These are phyloP conservation scores for Avena eriantha DNA, from an alignment of 176 grass and related monocot species.

Conservation along the genomic window DNA sequence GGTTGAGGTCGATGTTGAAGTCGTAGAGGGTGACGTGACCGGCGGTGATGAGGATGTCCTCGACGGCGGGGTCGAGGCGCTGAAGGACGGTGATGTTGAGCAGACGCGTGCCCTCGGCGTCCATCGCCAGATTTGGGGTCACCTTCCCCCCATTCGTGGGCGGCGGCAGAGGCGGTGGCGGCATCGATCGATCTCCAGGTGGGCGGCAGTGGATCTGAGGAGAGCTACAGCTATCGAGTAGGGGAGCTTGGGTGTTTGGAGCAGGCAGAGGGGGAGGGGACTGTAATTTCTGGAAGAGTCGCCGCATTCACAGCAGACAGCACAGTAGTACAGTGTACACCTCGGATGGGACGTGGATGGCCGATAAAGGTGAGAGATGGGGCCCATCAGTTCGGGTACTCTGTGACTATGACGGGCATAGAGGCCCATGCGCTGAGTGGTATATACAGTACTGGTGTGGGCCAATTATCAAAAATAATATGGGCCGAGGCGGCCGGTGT, in stretches of 20 bases:
- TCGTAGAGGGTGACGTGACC: conserved; percentile 89
- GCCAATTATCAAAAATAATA: too few species aligned
- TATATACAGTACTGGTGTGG: too few species aligned
- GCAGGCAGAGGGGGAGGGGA: neutral
- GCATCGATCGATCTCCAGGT: conserved; percentile 4
- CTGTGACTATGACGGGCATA: too few species aligned
- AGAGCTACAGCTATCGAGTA: conserved; percentile 19
- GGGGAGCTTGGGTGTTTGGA: neutral
- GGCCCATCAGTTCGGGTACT: too few species aligned
- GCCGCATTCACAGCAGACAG: neutral
- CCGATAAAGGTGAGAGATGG: too few species aligned
- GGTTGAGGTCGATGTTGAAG: conserved; percentile 93
- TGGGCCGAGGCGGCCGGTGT: too few species aligned
- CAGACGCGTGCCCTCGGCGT: conserved; percentile 71
- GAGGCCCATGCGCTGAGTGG: too few species aligned
- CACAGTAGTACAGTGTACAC: neutral
- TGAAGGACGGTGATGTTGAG: conserved; percentile 96
- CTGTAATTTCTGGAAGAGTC: conserved; percentile 20
- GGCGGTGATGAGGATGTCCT: conserved; percentile 96
- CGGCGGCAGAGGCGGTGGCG: conserved; percentile 35
- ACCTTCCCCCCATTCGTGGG: conserved; percentile 73
- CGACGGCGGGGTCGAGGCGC: conserved; percentile 86
- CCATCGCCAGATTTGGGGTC: conserved; percentile 73
- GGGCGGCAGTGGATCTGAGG: conserved; percentile 41
- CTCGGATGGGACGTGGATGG: neutral